Percentiles rank a stretch among this genome's conserved stretches.
Evolutionary conservation across 352 stramenopile genomes (phyloP).

Genomic region (Pythium coloratum): DNA sequence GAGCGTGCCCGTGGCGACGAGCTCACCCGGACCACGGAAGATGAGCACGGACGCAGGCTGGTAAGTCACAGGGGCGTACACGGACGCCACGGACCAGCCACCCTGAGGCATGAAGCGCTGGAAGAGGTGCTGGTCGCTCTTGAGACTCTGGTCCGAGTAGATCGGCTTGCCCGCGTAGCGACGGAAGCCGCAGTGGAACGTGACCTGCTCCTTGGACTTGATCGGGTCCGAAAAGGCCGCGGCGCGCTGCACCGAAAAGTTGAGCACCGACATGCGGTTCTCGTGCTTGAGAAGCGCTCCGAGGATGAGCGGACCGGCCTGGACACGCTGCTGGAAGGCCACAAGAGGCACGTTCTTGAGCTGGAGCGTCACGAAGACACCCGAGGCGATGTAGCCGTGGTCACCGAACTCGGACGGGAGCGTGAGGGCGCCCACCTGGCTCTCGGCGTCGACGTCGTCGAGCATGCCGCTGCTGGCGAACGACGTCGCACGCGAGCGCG

Average conservation of each 20-base stretch:
- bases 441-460: slow-evolving; percentile 78
- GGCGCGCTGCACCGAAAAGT: slow-evolving; percentile 94
- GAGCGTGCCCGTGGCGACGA: slow-evolving; percentile 95
- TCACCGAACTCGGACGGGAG: slow-evolving; percentile 61
- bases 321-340: slow-evolving; percentile 53
- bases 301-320: slow-evolving; percentile 68
- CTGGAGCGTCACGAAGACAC: slow-evolving; percentile 92
- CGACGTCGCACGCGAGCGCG: slow-evolving; percentile 58
- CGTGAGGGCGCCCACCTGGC: slow-evolving; percentile 21
- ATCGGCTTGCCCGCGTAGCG: slow-evolving; percentile 92
- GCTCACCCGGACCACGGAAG: slow-evolving; percentile 84
- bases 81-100: slow-evolving; percentile 89
- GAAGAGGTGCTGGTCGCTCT: slow-evolving; percentile 99
- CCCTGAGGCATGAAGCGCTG: slow-evolving; percentile 94
- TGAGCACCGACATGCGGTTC: slow-evolving; percentile 97
- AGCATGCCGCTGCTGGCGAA: slow-evolving; percentile 50
- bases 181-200: slow-evolving; percentile 97
- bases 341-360: slow-evolving; percentile 67
- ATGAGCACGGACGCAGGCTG: slow-evolving; percentile 95
- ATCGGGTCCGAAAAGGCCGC: slow-evolving; percentile 84
- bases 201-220: slow-evolving; percentile 96
- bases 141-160: slow-evolving; percentile 98
- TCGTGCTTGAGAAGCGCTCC: slow-evolving; percentile 94
- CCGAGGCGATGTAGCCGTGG: slow-evolving; percentile 90
- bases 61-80: slow-evolving; percentile 95